These are phyloP conservation scores for Stachybotrys chlorohalonatus DNA, from an alignment of 2,329 filamentous ascomycete species.

Conservation along the genomic window DNA sequence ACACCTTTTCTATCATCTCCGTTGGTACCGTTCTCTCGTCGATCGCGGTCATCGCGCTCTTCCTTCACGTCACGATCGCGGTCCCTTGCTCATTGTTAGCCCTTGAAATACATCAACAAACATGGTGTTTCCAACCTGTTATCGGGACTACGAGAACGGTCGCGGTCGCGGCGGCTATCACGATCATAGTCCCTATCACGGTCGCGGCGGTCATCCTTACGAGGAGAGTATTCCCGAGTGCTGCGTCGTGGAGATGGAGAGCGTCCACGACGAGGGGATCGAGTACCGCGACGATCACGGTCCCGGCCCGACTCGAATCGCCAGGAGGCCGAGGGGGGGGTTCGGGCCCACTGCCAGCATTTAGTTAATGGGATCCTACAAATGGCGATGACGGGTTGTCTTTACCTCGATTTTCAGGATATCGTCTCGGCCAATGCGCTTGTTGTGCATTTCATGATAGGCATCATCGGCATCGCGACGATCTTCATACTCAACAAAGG, in stretches of 20 bases:
- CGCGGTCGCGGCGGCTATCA: constrained; percentile 64
- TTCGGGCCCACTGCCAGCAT: constrained; percentile 80
- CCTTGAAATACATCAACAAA: not conserved
- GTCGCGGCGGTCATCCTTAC: constrained; percentile 79
- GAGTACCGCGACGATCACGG: constrained; percentile 52
- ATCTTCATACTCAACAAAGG: constrained; percentile 98
- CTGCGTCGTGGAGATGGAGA: constrained; percentile 72
- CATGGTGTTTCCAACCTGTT: constrained; percentile 32
- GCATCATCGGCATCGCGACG: constrained; percentile 97
- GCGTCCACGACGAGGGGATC: constrained; percentile 59
- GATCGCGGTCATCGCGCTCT: constrained; percentile 63
- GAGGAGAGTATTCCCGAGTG: constrained; percentile 73
- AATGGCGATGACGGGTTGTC: not conserved
- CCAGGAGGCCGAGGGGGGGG: constrained; percentile 95
- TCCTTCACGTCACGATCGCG: constrained; percentile 50
- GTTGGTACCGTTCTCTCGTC: constrained; percentile 69
- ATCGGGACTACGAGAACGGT: constrained; percentile 66
- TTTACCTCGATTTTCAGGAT: constrained; percentile 90
- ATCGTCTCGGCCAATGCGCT: constrained; percentile 92
- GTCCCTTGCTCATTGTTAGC: constrained; percentile 25
- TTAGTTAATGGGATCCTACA: not conserved
- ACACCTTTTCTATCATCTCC: constrained; percentile 87
- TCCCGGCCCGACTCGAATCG: constrained; percentile 90
- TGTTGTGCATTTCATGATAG: constrained; percentile 99
- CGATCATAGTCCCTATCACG: constrained; percentile 73